A percentile compares a stretch with the other conserved stretches of the same genome.
phyloP scores from a whole-genome alignment of 257 asterid genomes.

The Eucommia ulmoides region DNA sequence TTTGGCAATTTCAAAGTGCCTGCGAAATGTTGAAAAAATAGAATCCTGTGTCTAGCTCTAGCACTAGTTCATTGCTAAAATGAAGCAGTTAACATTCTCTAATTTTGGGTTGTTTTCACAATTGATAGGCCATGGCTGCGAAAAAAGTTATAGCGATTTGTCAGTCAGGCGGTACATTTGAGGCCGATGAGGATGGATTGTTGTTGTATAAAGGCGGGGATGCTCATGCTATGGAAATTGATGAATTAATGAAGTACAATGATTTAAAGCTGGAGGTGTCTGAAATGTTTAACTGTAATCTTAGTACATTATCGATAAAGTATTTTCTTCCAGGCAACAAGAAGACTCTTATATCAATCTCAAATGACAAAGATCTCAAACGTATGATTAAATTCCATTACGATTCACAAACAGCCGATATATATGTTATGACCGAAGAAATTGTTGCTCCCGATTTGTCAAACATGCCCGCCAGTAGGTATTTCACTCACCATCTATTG shows the following conservation, averaged over 20 bases:
- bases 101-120: not conserved
- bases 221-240: constrained; percentile 98
- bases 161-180: constrained; percentile 92
- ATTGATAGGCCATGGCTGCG: constrained; percentile 41
- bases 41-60: no score
- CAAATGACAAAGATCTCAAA: constrained; percentile 89
- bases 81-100: not conserved
- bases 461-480: constrained; percentile 94
- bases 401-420: constrained; percentile 57
- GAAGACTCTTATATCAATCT: constrained; percentile 83
- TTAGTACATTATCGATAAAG: constrained; percentile 46
- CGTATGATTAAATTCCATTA: constrained; percentile 75
- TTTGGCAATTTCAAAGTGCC: no score
- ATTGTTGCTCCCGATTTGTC: constrained; percentile 61
- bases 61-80: not conserved
- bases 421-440: constrained; percentile 71
- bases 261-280: constrained; percentile 76
- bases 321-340: constrained; percentile 88
- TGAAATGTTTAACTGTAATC: constrained; percentile 72
- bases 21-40: no score
- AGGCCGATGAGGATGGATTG: constrained; percentile 61
- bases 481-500: constrained; percentile 21
- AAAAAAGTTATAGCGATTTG: constrained; percentile 81
- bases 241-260: constrained; percentile 57
- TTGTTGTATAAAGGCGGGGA: constrained; percentile 83